These are phyloP conservation scores for Globisporangium canariense DNA, from an alignment of 352 stramenopile species.

Conservation along the genomic window DNA sequence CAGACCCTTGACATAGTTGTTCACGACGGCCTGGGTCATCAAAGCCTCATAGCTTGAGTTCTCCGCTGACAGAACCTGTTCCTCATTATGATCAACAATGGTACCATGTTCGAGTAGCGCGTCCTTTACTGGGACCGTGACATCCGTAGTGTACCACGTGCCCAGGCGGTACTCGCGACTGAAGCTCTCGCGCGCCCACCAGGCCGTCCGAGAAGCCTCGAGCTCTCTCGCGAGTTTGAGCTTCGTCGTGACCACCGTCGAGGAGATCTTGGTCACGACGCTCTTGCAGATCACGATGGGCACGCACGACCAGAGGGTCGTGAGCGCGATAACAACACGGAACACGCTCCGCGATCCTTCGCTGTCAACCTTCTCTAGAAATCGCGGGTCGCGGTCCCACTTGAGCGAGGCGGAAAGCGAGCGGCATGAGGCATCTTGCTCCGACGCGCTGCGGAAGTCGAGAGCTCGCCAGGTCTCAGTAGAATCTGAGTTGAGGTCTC, in stretches of 20 bases:
- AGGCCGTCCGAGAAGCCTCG: slow-evolving; percentile 47
- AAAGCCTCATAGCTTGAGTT: background rate
- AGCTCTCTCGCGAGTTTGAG: slow-evolving; percentile 52
- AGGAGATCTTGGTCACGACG: slow-evolving; percentile 62
- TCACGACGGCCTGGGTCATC: slow-evolving; percentile 18
- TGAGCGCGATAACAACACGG: slow-evolving; percentile 52
- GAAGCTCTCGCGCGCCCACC: slow-evolving; percentile 80
- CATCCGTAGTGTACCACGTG: slow-evolving; percentile 70
- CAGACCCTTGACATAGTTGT: slow-evolving; percentile 36
- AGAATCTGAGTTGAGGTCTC: background rate
- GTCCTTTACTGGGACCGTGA: slow-evolving; percentile 18
- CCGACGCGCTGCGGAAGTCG: slow-evolving; percentile 27
- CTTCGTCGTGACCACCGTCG: slow-evolving; percentile 30
- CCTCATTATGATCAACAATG: slow-evolving; percentile 7
- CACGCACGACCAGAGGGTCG: slow-evolving; percentile 39
- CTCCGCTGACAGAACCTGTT: background rate
- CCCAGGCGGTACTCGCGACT: slow-evolving; percentile 70
- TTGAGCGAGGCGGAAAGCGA: slow-evolving; percentile 48
- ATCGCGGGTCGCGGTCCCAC: slow-evolving; percentile 39
- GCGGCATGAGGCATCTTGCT: slow-evolving; percentile 39
- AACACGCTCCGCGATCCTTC: slow-evolving; percentile 55
- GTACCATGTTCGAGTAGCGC: background rate
- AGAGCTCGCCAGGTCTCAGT: slow-evolving; percentile 34
- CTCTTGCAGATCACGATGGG: slow-evolving; percentile 69
- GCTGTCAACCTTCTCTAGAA: slow-evolving; percentile 28